Base-by-base conservation (phyloP, 805 yeast species). In the Hanseniaspora vineae region DNA sequence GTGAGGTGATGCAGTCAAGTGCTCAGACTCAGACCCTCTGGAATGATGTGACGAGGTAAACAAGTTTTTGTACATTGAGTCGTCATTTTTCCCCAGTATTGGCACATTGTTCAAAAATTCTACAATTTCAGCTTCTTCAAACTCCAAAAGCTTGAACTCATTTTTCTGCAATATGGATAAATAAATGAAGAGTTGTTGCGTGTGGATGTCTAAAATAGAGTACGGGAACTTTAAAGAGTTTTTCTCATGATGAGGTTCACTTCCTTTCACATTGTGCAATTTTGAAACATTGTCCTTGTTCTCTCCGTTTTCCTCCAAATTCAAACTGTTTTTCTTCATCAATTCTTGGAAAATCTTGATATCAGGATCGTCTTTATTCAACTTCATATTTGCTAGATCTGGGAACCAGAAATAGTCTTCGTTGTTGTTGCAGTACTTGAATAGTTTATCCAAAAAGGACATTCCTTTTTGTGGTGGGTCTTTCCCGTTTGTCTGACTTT, bases 111-210 rank as follows among this genome's bases (percentile, higher is more conserved):
- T 77, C 51, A 89, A 70, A 53, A 79, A 78, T 59, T 88, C 94
- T 37, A 88, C 71, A 42, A 87, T 85, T 64, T 89, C 97, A 52
- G 84, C 80, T 60, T 86, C 95, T 58, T 89, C 97, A 53, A 88
- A 79, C 60, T 89, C 97, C 53, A 85, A 72, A 47, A 89, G 70
- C 39, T 83, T 78, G 54, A 78, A 77, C 55, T 84, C 89, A 62
- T 82, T 81, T 46, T 90, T 80, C 62, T 85, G 85, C 53, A 89
- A 67, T 39, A 89, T 75, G 1, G 96, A 85, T 44, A 88, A 67
- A 44, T 85, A 78, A 2, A 84, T 75, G 58, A 87, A 89, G 1
- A 84, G 65, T 33, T 87, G 71, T 65, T 84, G 88, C 31, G 81
- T 71, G 58, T 86, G 95, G 1, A 87, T 83, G 58, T 83, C 85